Evolutionary conservation across 2,329 filamentous ascomycete genomes (phyloP), one percentile per base, ranked within the genome.

Genomic region (Clarireedia paspali): DNA sequence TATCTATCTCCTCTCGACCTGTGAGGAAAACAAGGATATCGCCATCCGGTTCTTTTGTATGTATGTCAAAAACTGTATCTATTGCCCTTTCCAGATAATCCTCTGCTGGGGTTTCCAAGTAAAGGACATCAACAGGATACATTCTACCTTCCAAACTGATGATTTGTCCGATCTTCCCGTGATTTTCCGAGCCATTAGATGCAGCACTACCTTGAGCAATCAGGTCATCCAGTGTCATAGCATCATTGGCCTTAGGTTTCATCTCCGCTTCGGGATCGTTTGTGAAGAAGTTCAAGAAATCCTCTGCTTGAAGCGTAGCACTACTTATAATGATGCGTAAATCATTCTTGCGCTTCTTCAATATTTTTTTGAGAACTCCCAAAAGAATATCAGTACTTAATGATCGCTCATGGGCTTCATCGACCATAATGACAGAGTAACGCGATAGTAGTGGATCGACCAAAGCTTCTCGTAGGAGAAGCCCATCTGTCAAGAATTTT

Each of bases 361-460:
- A 75, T 50, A 99, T 92, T 70, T 97, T 97, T 70, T 95, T 96
- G 40, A 99, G 72, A 14, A 97, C 75, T 0, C 94, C 92, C 3
- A 99, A 79, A 6, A 97, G 77, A 12, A 99, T 82, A 67, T 99
- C 94, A 0, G 91, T 95, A 70, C 89, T 95, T 57, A 97, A 80
- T 49, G 91, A 96, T 53, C 94, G 80, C 72, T 97, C 92, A 68
- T 99, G 94, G 6, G 92, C 94, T 72, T 97, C 92, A 68, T 99
- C 94, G 6, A 99, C 88, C 90, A 99, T 96, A 64, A 99, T 89
- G 46, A 96, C 87, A 0, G 91, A 95, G 70, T 99, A 99, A 10
- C 90, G 82, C 20, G 89, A 94, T 38, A 99, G 74, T 3, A 97
- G 74, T 12, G 94, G 94, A 70, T 99, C 94, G 3, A 96, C 89